A percentile compares a stretch with the other conserved stretches of the same genome.
These are phyloP conservation scores for Porphyridium purpureum DNA, from an alignment of 23 red algal genomes.

Conservation along the genomic window DNA sequence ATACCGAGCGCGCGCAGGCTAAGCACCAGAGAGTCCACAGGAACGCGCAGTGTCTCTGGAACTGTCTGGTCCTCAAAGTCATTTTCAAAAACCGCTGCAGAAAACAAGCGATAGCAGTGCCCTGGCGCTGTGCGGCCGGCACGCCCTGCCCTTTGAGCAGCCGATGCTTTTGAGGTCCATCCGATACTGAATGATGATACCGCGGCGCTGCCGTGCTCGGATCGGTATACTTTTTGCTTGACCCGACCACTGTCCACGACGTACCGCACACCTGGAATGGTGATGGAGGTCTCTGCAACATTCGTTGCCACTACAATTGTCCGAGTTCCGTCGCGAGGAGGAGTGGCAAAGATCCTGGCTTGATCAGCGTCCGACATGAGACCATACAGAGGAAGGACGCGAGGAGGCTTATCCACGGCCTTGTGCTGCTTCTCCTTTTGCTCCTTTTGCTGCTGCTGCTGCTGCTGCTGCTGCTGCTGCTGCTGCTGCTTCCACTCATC, in stretches of 20 bases:
- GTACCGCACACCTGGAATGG: constrained; percentile 9
- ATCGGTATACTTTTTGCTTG: constrained; percentile 25
- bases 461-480: no score
- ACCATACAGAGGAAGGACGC: constrained; percentile 45
- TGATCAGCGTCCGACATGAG: constrained; percentile 25
- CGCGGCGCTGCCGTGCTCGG: constrained; percentile 54
- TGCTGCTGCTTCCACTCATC: no score
- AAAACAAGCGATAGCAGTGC: constrained; percentile 32
- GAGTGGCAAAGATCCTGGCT: constrained; percentile 38
- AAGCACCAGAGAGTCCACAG: constrained; percentile 58
- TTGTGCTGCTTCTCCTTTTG: no score
- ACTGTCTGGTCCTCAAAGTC: constrained; percentile 31
- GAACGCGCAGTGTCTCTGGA: constrained; percentile 43
- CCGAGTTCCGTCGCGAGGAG: constrained; percentile 7
- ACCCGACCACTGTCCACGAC: constrained; percentile 28
- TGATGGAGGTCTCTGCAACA: constrained; percentile 31
- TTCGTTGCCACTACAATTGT: constrained; percentile 29
- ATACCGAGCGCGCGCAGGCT: constrained; percentile 56
- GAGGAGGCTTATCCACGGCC: no score
- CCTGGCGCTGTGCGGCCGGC: constrained; percentile 20
- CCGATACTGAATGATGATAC: constrained; percentile 9
- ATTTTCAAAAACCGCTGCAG: constrained; percentile 34
- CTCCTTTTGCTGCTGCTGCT: no score
- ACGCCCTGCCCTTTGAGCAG: constrained; percentile 17
- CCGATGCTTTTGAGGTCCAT: constrained; percentile 6